These are phyloP conservation scores for Colletotrichum sp. DNA, from an alignment of 2,329 filamentous ascomycete genomes.

Conservation along the genomic window DNA sequence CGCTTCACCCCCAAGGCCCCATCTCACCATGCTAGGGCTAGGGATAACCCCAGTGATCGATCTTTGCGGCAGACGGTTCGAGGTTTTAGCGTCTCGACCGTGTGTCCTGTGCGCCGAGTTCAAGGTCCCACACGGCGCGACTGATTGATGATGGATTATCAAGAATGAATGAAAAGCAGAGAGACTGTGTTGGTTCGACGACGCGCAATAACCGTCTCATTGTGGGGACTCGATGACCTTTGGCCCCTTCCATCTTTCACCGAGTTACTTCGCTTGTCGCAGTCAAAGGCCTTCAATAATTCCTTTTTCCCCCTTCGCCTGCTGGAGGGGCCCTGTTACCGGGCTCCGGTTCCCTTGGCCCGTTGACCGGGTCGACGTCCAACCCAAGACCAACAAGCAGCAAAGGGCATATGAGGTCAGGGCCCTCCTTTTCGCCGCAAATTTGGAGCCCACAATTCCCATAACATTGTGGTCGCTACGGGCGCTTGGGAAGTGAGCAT, in stretches of 20 bases:
- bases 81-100: slow-evolving; percentile 5
- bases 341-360: slow-evolving; percentile 10
- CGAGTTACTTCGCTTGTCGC: not conserved
- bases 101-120: not conserved
- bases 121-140: not conserved
- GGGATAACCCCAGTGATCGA: slow-evolving; percentile 1
- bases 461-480: not conserved
- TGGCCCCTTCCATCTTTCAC: not conserved
- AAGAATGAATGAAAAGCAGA: not conserved
- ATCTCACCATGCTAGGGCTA: not conserved
- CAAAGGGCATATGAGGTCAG: not conserved
- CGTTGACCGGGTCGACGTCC: slow-evolving; percentile 5
- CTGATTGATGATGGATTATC: not conserved
- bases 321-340: not conserved
- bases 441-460: not conserved
- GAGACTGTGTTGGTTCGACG: not conserved
- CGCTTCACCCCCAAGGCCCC: not conserved
- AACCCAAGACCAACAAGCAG: slow-evolving; percentile 10
- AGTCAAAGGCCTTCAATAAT: not conserved
- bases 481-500: not conserved
- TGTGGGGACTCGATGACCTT: not conserved
- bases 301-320: not conserved
- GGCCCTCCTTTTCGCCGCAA: not conserved
- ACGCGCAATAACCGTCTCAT: not conserved
- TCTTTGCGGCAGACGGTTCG: slow-evolving; percentile 13